A percentile compares a stretch with the other conserved stretches of the same genome.
Conservation (phyloP, 169 alveolate genomes). For the Plasmodium blacklocki region DNA sequence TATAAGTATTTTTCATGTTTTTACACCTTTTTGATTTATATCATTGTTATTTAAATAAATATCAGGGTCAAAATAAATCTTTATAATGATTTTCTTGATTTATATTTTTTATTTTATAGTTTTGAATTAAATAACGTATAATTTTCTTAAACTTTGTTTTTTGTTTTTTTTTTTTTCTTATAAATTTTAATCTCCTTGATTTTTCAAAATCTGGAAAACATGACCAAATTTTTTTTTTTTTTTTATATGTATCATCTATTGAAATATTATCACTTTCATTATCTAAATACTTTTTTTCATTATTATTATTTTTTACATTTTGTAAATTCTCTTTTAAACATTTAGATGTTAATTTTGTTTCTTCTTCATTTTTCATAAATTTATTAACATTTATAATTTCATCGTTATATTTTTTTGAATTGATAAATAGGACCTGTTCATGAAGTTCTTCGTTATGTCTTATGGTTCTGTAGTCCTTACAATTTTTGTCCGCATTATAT, state of each 20-base stretch:
- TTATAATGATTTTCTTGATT: background rate
- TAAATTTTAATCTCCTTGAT: background rate
- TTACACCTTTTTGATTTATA: background rate
- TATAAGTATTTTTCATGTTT: background rate
- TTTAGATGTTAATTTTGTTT: no score
- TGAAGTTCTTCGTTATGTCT: no score
- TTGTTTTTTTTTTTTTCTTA: background rate
- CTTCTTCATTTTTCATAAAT: no score
- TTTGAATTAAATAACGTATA: background rate
- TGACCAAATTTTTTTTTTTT: conserved; percentile 9
- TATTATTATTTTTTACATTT: background rate
- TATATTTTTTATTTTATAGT: background rate
- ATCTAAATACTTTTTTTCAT: no score
- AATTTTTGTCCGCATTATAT: no score
- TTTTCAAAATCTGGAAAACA: conserved; percentile 17
- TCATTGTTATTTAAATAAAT: background rate
- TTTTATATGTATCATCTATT: background rate
- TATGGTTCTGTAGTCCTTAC: no score
- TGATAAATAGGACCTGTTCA: no score
- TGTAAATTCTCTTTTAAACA: background rate
- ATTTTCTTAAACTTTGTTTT: conserved; percentile 1
- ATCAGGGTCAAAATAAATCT: background rate
- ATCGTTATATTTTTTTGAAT: no score
- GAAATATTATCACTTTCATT: background rate
- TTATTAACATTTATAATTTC: no score